Conservation (phyloP, 2,329 filamentous ascomycete genomes). For the Rhexocercosporidium sp. region DNA sequence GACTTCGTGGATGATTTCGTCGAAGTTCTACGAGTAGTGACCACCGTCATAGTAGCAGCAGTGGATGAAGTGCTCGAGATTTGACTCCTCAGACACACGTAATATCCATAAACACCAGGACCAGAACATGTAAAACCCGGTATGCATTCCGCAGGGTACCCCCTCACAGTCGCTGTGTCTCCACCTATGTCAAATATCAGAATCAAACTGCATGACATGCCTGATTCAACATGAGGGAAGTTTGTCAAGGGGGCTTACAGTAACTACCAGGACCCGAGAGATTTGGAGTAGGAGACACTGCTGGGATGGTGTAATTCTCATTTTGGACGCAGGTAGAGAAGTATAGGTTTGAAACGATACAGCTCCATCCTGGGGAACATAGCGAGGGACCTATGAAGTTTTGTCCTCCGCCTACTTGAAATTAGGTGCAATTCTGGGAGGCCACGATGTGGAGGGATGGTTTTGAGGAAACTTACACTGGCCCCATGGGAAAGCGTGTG, state of each 20-base stretch:
- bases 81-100: background rate
- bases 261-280: background rate
- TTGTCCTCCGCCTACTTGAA: background rate
- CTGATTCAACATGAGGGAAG: background rate
- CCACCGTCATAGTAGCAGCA: background rate
- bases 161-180: background rate
- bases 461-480: background rate
- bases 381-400: background rate
- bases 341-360: background rate
- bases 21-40: background rate
- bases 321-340: background rate
- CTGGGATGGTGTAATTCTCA: background rate
- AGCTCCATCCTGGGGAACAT: background rate
- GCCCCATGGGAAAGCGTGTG: background rate
- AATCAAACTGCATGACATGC: background rate
- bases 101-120: background rate
- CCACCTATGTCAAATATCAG: background rate
- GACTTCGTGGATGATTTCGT: background rate
- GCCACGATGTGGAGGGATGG: no score
- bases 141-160: background rate
- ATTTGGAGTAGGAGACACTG: background rate
- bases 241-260: background rate
- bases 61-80: background rate
- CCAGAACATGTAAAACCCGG: background rate
- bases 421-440: background rate